These are phyloP conservation scores for Phlyctochytrium bullatum DNA, from an alignment of 192 early-diverging fungal genomes.

Conservation along the genomic window DNA sequence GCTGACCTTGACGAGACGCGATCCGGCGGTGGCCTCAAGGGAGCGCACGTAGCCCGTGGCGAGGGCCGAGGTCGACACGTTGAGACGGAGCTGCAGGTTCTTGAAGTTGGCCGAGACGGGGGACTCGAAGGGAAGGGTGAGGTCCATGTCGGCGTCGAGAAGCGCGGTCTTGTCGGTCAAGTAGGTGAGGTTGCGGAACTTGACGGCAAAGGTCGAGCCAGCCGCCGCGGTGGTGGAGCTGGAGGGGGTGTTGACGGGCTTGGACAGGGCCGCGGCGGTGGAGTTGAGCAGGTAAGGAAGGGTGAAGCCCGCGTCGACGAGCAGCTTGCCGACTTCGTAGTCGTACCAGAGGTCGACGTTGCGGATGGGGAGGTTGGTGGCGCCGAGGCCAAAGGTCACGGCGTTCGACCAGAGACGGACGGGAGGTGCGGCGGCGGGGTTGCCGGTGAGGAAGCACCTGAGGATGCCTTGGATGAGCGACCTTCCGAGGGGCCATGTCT, in stretches of 20 bases:
- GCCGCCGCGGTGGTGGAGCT: not conserved
- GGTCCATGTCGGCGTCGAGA: not conserved
- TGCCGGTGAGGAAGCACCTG: not conserved
- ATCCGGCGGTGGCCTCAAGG: not conserved
- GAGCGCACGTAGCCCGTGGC: not conserved
- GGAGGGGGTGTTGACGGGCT: not conserved
- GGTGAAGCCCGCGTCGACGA: not conserved
- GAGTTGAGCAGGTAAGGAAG: not conserved
- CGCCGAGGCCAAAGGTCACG: not conserved
- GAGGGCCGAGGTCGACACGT: not conserved
- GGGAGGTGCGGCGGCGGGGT: not conserved
- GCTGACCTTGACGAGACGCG: not conserved
- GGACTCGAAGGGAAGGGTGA: not conserved
- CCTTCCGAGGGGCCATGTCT: not conserved
- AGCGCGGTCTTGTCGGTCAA: not conserved
- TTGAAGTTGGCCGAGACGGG: not conserved
- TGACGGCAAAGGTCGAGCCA: not conserved
- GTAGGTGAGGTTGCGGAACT: not conserved
- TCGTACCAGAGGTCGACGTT: not conserved
- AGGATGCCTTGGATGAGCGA: not conserved
- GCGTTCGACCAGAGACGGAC: not conserved
- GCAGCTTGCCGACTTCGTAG: not conserved
- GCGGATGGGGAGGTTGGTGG: not conserved
- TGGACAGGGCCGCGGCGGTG: not conserved
- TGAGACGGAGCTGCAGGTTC: not conserved